These are phyloP conservation scores for Lactifluus volemus DNA, from an alignment of 768 basidiomycete species.

Conservation along the genomic window DNA sequence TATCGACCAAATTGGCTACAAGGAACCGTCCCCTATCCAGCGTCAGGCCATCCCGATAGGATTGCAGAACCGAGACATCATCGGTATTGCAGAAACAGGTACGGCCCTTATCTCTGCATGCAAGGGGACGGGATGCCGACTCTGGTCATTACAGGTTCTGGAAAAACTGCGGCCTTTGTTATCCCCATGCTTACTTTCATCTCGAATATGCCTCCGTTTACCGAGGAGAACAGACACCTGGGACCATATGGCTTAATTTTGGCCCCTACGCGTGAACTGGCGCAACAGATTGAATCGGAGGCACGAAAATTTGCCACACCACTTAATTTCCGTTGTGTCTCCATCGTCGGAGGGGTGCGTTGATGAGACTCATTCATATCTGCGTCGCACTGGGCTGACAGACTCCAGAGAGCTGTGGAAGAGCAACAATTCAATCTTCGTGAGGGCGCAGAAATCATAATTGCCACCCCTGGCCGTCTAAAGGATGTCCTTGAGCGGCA, in stretches of 20 bases:
- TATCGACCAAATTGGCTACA: slow-evolving; percentile 90
- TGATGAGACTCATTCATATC: background rate
- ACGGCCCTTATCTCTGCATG: slow-evolving; percentile 21
- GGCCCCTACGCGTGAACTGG: slow-evolving; percentile 96
- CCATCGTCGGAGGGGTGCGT: slow-evolving; percentile 94
- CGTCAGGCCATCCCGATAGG: slow-evolving; percentile 99
- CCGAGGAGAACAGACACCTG: slow-evolving; percentile 87
- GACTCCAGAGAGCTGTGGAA: slow-evolving; percentile 71
- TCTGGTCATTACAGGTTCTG: slow-evolving; percentile 58
- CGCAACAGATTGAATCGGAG: slow-evolving; percentile 94
- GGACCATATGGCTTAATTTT: slow-evolving; percentile 92
- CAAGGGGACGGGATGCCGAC: background rate
- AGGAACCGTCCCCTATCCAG: slow-evolving; percentile 95
- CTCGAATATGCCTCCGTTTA: slow-evolving; percentile 70
- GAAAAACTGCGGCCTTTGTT: slow-evolving; percentile 97
- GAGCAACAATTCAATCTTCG: slow-evolving; percentile 97
- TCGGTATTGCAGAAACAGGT: slow-evolving; percentile 99
- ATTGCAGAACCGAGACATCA: slow-evolving; percentile 90
- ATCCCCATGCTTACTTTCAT: slow-evolving; percentile 98
- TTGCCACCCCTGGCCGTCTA: slow-evolving; percentile 96
- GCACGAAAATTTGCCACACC: slow-evolving; percentile 86
- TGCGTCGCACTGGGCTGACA: slow-evolving; percentile 17
- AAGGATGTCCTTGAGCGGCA: slow-evolving; percentile 96
- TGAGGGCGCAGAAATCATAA: slow-evolving; percentile 98
- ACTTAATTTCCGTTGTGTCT: slow-evolving; percentile 89